These are phyloP conservation scores for Ophiocordyceps sinensis DNA, from an alignment of 2,329 filamentous ascomycete species.

Conservation along the genomic window DNA sequence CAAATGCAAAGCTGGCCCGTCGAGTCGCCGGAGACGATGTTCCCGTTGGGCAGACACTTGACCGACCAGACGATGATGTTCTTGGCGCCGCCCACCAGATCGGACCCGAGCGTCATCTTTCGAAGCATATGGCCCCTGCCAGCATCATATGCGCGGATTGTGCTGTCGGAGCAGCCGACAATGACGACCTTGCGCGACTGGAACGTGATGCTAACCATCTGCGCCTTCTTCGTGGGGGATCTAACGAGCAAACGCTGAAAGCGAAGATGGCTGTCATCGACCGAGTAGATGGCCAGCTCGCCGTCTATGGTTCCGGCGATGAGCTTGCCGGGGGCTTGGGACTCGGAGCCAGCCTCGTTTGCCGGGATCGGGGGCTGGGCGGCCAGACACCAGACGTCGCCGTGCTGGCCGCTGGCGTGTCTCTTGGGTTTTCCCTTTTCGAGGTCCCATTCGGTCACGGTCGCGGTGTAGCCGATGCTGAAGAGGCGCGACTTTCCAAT, in stretches of 20 bases:
- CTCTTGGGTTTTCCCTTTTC: constrained; percentile 61
- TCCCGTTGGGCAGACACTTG: constrained; percentile 72
- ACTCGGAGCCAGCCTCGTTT: constrained; percentile 8
- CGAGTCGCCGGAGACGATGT: constrained; percentile 90
- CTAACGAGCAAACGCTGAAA: constrained; percentile 65
- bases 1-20: constrained; percentile 88
- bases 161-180: constrained; percentile 90
- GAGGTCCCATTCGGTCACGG: constrained; percentile 91
- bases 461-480: constrained; percentile 87
- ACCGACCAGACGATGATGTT: constrained; percentile 89
- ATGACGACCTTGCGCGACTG: constrained; percentile 71
- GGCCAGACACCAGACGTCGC: constrained; percentile 92
- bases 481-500: constrained; percentile 74
- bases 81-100: constrained; percentile 61
- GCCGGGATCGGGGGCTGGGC: constrained; percentile 72
- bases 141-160: constrained; percentile 82
- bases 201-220: constrained; percentile 84
- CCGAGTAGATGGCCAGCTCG: constrained; percentile 73
- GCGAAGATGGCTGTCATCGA: constrained; percentile 67
- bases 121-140: constrained; percentile 61
- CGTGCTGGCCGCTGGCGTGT: constrained; percentile 82
- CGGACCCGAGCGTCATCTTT: constrained; percentile 74
- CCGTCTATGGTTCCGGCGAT: constrained; percentile 85
- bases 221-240: constrained; percentile 68
- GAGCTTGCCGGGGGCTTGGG: constrained; percentile 42